A percentile compares a stretch with the other conserved stretches of the same genome.
These are phyloP conservation scores for Penicillium sp. DNA, from an alignment of 2,329 filamentous ascomycete genomes.

Conservation along the genomic window DNA sequence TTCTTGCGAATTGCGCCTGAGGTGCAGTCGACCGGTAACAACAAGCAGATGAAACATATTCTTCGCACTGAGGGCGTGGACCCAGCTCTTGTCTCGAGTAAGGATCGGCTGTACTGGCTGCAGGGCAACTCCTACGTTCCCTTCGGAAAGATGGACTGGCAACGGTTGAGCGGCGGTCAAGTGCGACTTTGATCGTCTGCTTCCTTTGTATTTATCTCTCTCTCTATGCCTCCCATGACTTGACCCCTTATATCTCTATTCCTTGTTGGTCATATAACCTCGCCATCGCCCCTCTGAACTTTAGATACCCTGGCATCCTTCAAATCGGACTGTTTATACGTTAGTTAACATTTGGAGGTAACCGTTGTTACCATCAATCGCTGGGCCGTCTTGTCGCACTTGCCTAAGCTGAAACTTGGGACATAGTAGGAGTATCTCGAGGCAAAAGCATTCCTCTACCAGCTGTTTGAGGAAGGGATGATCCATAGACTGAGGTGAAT, in stretches of 20 bases:
- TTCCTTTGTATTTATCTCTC: background rate
- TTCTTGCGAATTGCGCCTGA: slow-evolving; percentile 67
- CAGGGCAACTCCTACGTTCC: slow-evolving; percentile 61
- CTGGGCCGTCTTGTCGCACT: too few relatives aligned
- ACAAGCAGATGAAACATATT: slow-evolving; percentile 80
- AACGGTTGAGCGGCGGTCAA: slow-evolving; percentile 59
- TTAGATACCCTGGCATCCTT: slow-evolving; percentile 4
- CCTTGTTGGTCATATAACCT: background rate
- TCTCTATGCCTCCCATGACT: background rate
- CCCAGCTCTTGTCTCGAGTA: slow-evolving; percentile 44
- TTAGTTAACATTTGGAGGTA: too few relatives aligned
- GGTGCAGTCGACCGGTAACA: slow-evolving; percentile 71
- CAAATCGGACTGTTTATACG: too few relatives aligned
- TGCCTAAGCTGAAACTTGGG: too few relatives aligned
- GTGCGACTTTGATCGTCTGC: slow-evolving; percentile 59
- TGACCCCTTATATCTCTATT: background rate
- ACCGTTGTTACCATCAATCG: too few relatives aligned
- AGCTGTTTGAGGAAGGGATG: background rate
- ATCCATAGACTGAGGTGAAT: too few relatives aligned
- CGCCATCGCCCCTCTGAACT: background rate
- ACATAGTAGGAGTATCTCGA: too few relatives aligned
- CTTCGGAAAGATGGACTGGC: slow-evolving; percentile 68
- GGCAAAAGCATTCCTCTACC: background rate
- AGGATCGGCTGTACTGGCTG: slow-evolving; percentile 63
- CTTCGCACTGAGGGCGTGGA: slow-evolving; percentile 72